These are phyloP conservation scores for Madurella mycetomatis DNA, from an alignment of 2,329 filamentous ascomycete genomes.

Conservation along the genomic window DNA sequence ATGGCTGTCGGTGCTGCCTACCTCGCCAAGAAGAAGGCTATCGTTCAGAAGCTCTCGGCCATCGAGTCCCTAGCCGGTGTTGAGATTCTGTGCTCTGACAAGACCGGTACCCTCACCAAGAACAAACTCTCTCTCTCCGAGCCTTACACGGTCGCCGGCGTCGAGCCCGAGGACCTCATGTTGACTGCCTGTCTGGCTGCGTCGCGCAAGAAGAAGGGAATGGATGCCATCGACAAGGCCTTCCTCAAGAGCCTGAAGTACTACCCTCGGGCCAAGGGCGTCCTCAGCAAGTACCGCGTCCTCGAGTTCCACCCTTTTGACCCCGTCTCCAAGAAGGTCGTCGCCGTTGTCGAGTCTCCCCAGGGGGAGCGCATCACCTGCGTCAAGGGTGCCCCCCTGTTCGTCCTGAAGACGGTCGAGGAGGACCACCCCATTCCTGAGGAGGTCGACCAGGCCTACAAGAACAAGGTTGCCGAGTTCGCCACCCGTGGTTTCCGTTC, in stretches of 20 bases:
- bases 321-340: slow-evolving; percentile 90
- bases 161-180: slow-evolving; percentile 85
- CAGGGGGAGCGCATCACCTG: slow-evolving; percentile 81
- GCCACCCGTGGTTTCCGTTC: slow-evolving; percentile 91
- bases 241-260: slow-evolving; percentile 80
- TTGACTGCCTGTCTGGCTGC: slow-evolving; percentile 85
- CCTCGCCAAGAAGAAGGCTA: slow-evolving; percentile 87
- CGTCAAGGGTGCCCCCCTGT: slow-evolving; percentile 86
- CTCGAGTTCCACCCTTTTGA: slow-evolving; percentile 85
- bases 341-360: slow-evolving; percentile 75
- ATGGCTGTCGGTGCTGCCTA: slow-evolving; percentile 93
- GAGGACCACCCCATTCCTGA: slow-evolving; percentile 77
- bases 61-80: slow-evolving; percentile 91
- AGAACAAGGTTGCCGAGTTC: slow-evolving; percentile 89
- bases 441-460: slow-evolving; percentile 75
- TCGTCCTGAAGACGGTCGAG: slow-evolving; percentile 82
- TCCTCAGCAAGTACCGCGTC: slow-evolving; percentile 78
- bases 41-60: slow-evolving; percentile 86
- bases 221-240: slow-evolving; percentile 91
- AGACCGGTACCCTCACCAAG: slow-evolving; percentile 89
- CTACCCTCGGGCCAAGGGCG: slow-evolving; percentile 77
- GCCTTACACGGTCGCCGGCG: slow-evolving; percentile 76
- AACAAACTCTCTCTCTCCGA: slow-evolving; percentile 88
- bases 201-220: slow-evolving; percentile 92
- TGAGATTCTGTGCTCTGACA: slow-evolving; percentile 91